A percentile compares a stretch with the other conserved stretches of the same genome.
These are phyloP conservation scores for Clavariopsis aquatica DNA, from an alignment of 495 filamentous ascomycete species.

Conservation along the genomic window DNA sequence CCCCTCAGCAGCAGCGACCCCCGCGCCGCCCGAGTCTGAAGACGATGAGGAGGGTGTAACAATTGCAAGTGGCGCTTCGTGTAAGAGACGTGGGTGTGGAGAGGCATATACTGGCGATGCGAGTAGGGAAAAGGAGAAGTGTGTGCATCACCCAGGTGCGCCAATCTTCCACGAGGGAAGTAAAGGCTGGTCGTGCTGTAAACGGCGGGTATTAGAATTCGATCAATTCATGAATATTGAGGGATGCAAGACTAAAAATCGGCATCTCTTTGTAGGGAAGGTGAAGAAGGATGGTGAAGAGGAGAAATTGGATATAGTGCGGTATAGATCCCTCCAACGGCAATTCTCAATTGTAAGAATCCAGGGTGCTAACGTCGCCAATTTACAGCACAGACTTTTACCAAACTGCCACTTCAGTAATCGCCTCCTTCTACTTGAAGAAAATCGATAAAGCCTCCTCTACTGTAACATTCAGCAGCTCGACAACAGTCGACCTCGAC, in stretches of 20 bases:
- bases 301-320: conserved; percentile 66
- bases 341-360: background rate
- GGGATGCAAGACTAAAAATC: conserved; percentile 78
- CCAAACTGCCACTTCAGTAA: conserved; percentile 81
- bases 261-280: conserved; percentile 85
- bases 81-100: conserved; percentile 75
- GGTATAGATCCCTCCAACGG: conserved; percentile 48
- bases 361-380: background rate
- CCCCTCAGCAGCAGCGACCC: conserved; percentile 51
- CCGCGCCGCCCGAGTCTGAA: conserved; percentile 76
- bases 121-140: conserved; percentile 71
- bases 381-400: conserved; percentile 81
- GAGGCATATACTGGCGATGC: conserved; percentile 59
- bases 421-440: conserved; percentile 92
- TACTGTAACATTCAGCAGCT: conserved; percentile 62
- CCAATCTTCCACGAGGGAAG: conserved; percentile 96
- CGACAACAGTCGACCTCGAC: conserved; percentile 66
- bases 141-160: conserved; percentile 79
- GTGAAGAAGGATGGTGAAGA: conserved; percentile 61
- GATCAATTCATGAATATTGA: conserved; percentile 96
- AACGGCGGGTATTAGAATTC: conserved; percentile 91
- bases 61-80: conserved; percentile 71
- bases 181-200: conserved; percentile 97
- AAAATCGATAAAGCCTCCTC: conserved; percentile 86
- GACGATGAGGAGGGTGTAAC: conserved; percentile 75